Base-by-base conservation (phyloP, 2,329 filamentous ascomycete genomes). In the Fusarium agapanthi region DNA sequence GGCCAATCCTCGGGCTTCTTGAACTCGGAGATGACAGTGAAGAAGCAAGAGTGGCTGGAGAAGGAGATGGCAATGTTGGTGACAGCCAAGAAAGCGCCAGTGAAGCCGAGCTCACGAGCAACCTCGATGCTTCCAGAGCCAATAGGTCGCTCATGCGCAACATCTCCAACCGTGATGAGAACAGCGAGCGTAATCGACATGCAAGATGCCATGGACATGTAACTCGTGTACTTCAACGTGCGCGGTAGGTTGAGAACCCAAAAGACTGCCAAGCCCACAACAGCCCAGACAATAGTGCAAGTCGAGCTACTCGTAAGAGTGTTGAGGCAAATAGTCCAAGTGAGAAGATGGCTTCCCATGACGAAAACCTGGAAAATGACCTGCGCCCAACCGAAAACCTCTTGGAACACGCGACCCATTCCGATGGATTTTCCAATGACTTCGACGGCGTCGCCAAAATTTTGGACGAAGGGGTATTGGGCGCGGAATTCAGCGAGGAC, bases 1-100 rank as follows among this genome's bases (percentile, higher is more conserved):
- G 79, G 78, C 78, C 78, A 81, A 35, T 81, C 79, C 13, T 77
- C 80, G 3, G 91, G 90, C 51, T 89, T 83, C 76, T 87, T 86
- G 78, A 93, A 84, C 79, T 93, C 91, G 44, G 86, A 85, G 75
- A 91, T 89, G 78, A 93, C 87, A 69, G 85, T 86, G 80, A 92
- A 92, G 82, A 92, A 93, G 69, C 89, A 90, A n/a, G 90, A 88
- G 76, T 92, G 90, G 38, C 89, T 89, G 50, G 80, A 84, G 80
- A 90, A 93, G 11, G 91, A 89, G 45, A 93, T 87, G 65, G 92
- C 85, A 57, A 93, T 92, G 80, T 92, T 92, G 63, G 85, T 87
- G 6, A 90, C 86, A 1, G 87, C 85, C 3, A 87, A 79, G 77
- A 91, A 90, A 5, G 84, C 89, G n/a, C 84, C 80, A 11, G 83